Base-by-base conservation (phyloP, 75 land plant species). In the Sequoiadendron giganteum region DNA sequence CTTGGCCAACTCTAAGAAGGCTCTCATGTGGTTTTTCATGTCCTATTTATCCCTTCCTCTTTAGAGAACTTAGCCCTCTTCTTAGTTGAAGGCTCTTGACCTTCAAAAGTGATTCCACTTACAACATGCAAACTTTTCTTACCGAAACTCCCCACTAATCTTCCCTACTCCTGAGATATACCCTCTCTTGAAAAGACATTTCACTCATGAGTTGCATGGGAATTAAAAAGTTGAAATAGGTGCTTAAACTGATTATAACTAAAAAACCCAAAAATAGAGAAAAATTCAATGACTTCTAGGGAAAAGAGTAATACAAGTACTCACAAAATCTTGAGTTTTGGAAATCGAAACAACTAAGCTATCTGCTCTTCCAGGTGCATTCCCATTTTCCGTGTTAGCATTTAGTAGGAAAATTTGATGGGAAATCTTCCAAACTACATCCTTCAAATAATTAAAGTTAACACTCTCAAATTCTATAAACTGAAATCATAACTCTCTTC, bases 81-180 rank as follows among this genome's bases (percentile, higher is more conserved):
- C 25, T 40, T 78, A 16, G 43, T 14, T 38, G 80, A 38, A 77
- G 80, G 80, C 16, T 77, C 40, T 16, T 14, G 5, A 15, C 80
- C 43, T 78, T 78, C 81, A 40, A 1, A 78, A 78, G 81, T 18
- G 81, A 78, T 78, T 78, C 16, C 81, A 78, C 81, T 78, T 36
- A 19, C 81, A 38, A 13, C 81, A 13, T 78, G 81, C 38, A 42
- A 78, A 78, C 45, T 78, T 40, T 19, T 78, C 18, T 34, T 34
- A 40, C 81, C 43, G 18, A 19, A 21, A 40, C 81, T 78, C 14
- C 45, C 45, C 25, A 40, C 19, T 39, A 42, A 78, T 78, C 43
- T 78, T 78, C 43, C 25, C 8, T 40, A 28, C 8, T 78, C 45
- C 18, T 78, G 5, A 40, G 81, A 78, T 14, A 40, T 78, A 2